phyloP scores from a whole-genome alignment of 768 basidiomycete genomes.

The Leccinellum rugosiceps region DNA sequence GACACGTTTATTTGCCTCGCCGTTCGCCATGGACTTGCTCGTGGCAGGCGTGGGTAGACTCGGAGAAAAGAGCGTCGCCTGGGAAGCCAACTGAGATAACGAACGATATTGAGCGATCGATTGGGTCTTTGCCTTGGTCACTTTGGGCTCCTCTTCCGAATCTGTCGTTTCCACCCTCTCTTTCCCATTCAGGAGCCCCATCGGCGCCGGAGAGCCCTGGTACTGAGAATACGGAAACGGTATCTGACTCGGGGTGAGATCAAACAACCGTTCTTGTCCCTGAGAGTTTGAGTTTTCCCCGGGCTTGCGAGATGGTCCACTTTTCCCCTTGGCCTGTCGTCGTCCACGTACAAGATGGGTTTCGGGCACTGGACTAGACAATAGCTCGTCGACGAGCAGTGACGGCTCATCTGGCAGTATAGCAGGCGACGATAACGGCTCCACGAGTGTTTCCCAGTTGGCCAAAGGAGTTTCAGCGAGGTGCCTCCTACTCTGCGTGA shows the following conservation, averaged over 20 bases:
- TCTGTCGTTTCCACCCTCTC: constrained; percentile 33
- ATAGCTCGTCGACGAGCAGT: constrained; percentile 31
- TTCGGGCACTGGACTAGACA: constrained; percentile 25
- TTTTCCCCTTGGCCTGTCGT: constrained; percentile 12
- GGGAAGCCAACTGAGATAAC: constrained; percentile 51
- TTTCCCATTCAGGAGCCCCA: constrained; percentile 27
- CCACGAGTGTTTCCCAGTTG: constrained; percentile 32
- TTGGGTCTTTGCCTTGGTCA: constrained; percentile 20
- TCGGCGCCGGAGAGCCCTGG: constrained; percentile 9
- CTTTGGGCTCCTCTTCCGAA: constrained; percentile 18
- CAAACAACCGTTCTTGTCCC: constrained; percentile 39
- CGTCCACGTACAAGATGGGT: not conserved
- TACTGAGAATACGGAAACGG: constrained; percentile 55
- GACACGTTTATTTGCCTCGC: constrained; percentile 24
- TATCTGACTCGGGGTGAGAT: constrained; percentile 50
- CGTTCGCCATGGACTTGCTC: constrained; percentile 24
- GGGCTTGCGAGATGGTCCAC: not conserved
- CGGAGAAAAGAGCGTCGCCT: constrained; percentile 33
- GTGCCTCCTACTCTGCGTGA: not conserved
- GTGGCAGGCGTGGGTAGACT: constrained; percentile 33
- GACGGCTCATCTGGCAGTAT: constrained; percentile 29
- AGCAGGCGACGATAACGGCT: constrained; percentile 25
- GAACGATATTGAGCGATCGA: constrained; percentile 35
- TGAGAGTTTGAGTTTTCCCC: not conserved
- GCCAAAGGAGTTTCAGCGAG: constrained; percentile 8